phyloP scores from a whole-genome alignment of 768 basidiomycete genomes.

The Tylopilus felleus region DNA sequence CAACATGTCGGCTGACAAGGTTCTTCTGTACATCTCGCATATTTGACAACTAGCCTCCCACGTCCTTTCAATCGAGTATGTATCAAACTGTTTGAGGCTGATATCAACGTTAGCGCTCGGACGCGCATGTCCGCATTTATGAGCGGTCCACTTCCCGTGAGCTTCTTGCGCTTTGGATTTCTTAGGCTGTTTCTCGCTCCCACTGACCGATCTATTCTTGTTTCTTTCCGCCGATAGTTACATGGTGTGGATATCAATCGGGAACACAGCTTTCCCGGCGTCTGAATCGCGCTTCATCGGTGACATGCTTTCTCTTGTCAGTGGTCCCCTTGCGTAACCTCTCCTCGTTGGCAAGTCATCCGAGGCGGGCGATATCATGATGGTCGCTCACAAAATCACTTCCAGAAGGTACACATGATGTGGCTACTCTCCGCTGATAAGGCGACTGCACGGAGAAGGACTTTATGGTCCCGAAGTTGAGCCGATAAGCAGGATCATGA shows the following conservation, averaged over 20 bases:
- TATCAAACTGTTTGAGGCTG: not conserved
- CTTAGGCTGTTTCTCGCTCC: not conserved
- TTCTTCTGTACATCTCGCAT: not conserved
- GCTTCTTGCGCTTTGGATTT: not conserved
- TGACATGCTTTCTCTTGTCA: not conserved
- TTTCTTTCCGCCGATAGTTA: not conserved
- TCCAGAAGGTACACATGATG: not conserved
- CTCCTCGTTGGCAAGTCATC: not conserved
- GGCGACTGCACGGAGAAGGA: not conserved
- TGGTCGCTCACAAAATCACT: not conserved
- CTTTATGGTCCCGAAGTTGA: not conserved
- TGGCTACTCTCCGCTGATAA: not conserved
- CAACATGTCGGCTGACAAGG: not conserved
- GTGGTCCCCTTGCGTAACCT: not conserved
- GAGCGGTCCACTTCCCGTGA: not conserved
- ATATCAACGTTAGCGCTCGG: not conserved
- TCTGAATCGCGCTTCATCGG: not conserved
- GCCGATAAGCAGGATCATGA: not conserved
- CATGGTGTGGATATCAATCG: not conserved
- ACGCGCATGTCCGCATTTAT: not conserved
- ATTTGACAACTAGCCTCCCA: not conserved
- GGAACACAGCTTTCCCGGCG: constrained; percentile 22
- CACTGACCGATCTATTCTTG: not conserved
- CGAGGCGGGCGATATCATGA: not conserved
- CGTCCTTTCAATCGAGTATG: not conserved